Conservation (phyloP, 371 early-diverging fungal genomes). For the Lichtheimia ramosa region DNA sequence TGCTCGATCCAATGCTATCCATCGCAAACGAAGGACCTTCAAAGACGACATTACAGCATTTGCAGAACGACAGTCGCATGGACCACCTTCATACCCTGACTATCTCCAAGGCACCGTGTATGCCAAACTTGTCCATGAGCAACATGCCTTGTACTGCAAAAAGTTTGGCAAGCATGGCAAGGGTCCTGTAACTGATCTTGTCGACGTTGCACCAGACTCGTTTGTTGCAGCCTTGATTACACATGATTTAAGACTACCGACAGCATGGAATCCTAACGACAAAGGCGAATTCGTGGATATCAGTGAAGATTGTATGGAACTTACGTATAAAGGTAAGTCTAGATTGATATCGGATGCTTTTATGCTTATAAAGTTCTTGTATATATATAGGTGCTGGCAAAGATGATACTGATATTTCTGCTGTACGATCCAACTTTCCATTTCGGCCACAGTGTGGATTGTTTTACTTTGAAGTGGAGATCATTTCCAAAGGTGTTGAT, state of each 20-base stretch:
- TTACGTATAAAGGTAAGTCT: conserved; percentile 58
- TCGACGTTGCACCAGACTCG: conserved; percentile 6
- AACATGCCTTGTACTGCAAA: conserved; percentile 22
- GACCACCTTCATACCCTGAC: conserved; percentile 33
- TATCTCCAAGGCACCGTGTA: conserved; percentile 38
- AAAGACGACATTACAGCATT: conserved; percentile 15
- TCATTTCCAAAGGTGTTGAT: conserved; percentile 81
- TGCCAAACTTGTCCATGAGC: conserved; percentile 30
- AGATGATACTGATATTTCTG: conserved; percentile 75
- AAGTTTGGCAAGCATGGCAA: conserved; percentile 9
- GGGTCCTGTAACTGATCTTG: not conserved
- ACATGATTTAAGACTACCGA: conserved; percentile 50
- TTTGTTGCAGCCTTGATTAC: conserved; percentile 4
- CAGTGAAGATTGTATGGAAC: conserved; percentile 47
- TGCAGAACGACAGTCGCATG: conserved; percentile 6
- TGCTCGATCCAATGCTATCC: not conserved
- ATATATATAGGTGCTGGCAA: conserved; percentile 67
- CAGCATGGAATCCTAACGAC: conserved; percentile 61
- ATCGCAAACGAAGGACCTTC: conserved; percentile 10
- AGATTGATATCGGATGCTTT: not conserved
- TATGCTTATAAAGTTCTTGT: not conserved
- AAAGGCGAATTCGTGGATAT: conserved; percentile 54
- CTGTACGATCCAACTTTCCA: conserved; percentile 76
- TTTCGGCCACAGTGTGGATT: conserved; percentile 87
- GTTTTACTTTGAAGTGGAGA: conserved; percentile 86